phyloP scores from a whole-genome alignment of 1,139 yeast species.

The Suhomyces guaymorum region DNA sequence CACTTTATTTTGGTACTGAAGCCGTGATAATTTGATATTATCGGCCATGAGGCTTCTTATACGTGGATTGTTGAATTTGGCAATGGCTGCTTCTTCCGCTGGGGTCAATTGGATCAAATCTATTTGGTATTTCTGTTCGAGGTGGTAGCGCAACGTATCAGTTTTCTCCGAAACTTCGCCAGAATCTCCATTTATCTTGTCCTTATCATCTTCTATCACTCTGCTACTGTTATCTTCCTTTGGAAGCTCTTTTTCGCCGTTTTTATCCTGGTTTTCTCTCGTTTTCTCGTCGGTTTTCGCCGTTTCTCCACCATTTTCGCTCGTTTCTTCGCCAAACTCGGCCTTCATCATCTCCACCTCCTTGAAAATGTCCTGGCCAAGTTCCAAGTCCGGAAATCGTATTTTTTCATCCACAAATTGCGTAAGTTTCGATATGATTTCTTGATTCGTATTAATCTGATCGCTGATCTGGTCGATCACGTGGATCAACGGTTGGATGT shows the following conservation, averaged over 20 bases:
- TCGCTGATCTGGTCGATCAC: slow-evolving; percentile 25
- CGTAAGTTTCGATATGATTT: slow-evolving; percentile 25
- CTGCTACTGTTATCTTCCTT: slow-evolving; percentile 3
- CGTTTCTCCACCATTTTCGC: not conserved
- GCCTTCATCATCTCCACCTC: slow-evolving; percentile 3
- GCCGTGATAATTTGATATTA: slow-evolving; percentile 24
- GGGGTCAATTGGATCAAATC: slow-evolving; percentile 9
- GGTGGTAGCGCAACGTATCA: slow-evolving; percentile 18
- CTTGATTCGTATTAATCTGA: slow-evolving; percentile 29
- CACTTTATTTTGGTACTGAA: slow-evolving; percentile 21
- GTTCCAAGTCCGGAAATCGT: slow-evolving; percentile 21
- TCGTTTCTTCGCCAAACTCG: not conserved
- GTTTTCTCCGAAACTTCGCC: too few species aligned
- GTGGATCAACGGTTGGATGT: slow-evolving; percentile 32
- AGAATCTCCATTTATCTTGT: too few species aligned
- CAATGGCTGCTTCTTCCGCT: not conserved
- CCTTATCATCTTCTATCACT: too few species aligned
- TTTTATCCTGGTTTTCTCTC: too few species aligned
- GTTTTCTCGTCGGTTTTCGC: too few species aligned
- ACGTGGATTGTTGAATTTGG: slow-evolving; percentile 3
- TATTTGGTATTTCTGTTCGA: slow-evolving; percentile 20
- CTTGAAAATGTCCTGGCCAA: slow-evolving; percentile 4
- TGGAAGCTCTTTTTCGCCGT: not conserved
- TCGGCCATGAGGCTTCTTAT: slow-evolving; percentile 24
- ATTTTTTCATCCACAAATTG: slow-evolving; percentile 27